Conservation (phyloP, 2,329 filamentous ascomycete genomes). For the Pseudogymnoascus sp. region DNA sequence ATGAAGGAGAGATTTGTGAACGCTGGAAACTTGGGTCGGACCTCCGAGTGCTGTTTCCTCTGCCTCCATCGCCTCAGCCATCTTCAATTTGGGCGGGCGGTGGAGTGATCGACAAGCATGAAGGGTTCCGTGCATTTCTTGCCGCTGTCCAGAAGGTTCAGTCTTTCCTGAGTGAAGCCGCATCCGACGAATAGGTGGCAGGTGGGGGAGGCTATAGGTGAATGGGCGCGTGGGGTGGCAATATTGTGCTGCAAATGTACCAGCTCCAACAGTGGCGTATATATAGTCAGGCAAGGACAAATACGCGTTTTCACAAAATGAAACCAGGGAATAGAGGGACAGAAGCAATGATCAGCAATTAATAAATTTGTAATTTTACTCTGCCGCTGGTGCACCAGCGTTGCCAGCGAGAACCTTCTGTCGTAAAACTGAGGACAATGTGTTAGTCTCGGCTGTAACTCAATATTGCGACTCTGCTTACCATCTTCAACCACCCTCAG, state of each 20-base stretch:
- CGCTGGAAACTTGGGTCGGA: constrained; percentile 20
- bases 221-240: background rate
- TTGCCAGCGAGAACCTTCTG: constrained; percentile 44
- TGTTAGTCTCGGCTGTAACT: constrained; percentile 15
- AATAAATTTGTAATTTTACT: constrained; percentile 3
- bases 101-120: constrained; percentile 10
- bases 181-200: background rate
- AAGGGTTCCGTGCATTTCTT: constrained; percentile 20
- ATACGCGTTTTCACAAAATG: background rate
- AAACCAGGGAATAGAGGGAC: background rate
- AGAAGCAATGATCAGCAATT: constrained; percentile 10
- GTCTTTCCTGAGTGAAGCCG: constrained; percentile 7
- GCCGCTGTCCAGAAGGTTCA: constrained; percentile 18
- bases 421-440: constrained; percentile 36
- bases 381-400: constrained; percentile 29
- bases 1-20: constrained; percentile 15
- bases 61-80: background rate
- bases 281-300: background rate
- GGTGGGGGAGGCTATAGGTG: background rate
- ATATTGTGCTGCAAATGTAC: background rate
- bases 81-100: background rate
- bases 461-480: constrained; percentile 32
- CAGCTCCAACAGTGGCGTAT: background rate
- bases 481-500: constrained; percentile 84
- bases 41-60: constrained; percentile 22